These are phyloP conservation scores for Gracilaria domingensis DNA, from an alignment of 23 red algal genomes.

Conservation along the genomic window DNA sequence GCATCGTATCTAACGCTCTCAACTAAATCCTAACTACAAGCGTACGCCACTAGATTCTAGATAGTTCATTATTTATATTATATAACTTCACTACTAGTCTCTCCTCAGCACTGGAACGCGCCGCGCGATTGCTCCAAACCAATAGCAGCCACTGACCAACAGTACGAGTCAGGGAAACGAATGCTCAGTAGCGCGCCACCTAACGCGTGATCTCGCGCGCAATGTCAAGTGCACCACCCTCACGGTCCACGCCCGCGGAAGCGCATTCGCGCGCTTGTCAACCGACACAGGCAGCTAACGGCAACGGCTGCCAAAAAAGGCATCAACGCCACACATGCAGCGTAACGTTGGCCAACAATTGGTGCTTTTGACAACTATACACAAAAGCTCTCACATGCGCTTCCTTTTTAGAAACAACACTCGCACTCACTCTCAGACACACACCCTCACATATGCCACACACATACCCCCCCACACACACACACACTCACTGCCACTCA, in stretches of 20 bases:
- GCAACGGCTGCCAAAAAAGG: background rate
- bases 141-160: background rate
- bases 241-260: too few species aligned
- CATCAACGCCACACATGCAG: background rate
- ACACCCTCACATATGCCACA: too few species aligned
- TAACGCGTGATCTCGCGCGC: too few species aligned
- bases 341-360: background rate
- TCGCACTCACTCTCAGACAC: too few species aligned
- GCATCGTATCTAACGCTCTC: conserved; percentile 13
- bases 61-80: background rate
- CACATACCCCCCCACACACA: too few species aligned
- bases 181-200: background rate
- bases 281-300: background rate
- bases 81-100: background rate
- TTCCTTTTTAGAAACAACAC: too few species aligned
- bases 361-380: background rate
- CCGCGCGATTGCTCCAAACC: background rate
- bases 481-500: background rate
- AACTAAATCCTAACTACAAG: background rate
- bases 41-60: background rate
- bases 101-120: background rate
- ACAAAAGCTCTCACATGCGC: background rate
- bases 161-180: background rate
- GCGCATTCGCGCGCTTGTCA: background rate
- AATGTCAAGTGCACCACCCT: too few species aligned